These are phyloP conservation scores for Cyamopsis tetragonoloba DNA, from an alignment of 306 rosid genomes.

Conservation along the genomic window DNA sequence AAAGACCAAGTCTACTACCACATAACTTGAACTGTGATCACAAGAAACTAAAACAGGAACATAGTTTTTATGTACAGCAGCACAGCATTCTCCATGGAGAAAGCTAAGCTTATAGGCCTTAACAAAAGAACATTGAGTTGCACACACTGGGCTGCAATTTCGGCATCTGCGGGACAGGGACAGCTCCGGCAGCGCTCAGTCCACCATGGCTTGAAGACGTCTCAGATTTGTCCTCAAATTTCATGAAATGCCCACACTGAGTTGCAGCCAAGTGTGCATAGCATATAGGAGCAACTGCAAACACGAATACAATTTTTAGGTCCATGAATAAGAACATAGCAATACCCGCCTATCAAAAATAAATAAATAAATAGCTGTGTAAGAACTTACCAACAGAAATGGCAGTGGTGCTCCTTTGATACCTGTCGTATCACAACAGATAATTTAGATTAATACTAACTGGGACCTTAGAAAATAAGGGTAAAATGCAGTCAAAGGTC, in stretches of 20 bases:
- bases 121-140: slow-evolving; percentile 86
- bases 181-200: slow-evolving; percentile 53
- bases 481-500: slow-evolving; percentile 2
- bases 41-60: neutral
- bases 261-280: slow-evolving; percentile 92
- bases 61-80: slow-evolving; percentile 30
- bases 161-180: slow-evolving; percentile 78
- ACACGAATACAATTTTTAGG: neutral
- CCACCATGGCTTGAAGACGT: slow-evolving; percentile 89
- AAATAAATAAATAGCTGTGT: too few species aligned
- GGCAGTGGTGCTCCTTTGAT: slow-evolving; percentile 95
- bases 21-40: neutral
- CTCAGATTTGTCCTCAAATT: slow-evolving; percentile 77
- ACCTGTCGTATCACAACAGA: slow-evolving; percentile 42
- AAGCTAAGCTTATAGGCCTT: slow-evolving; percentile 9
- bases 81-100: slow-evolving; percentile 8
- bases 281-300: slow-evolving; percentile 85
- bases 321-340: neutral
- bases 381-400: slow-evolving; percentile 73
- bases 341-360: neutral
- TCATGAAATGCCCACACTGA: slow-evolving; percentile 73
- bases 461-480: neutral
- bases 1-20: neutral
- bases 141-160: slow-evolving; percentile 58
- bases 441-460: neutral